A percentile compares a stretch with the other conserved stretches of the same genome.
Evolutionary conservation across 768 basidiomycete genomes (phyloP).

Genomic region (Auricularia sp.): DNA sequence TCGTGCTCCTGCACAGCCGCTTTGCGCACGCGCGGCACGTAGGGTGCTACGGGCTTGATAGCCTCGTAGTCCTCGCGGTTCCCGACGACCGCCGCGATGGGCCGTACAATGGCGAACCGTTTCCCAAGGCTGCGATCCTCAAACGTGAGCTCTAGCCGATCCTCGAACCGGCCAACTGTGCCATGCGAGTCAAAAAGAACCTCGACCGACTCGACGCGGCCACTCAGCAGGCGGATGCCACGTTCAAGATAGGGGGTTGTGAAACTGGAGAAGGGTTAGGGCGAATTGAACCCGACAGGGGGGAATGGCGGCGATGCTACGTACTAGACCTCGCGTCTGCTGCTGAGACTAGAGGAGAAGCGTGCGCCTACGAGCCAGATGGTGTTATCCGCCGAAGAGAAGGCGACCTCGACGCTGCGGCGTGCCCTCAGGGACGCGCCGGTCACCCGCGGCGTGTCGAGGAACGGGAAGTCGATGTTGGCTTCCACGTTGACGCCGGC

Average conservation of each 20-base stretch:
- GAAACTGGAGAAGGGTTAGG: not conserved
- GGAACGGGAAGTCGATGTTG: not conserved
- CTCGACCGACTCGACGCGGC: not conserved
- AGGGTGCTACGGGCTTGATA: constrained; percentile 37
- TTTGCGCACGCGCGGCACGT: constrained; percentile 18
- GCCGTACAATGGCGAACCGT: constrained; percentile 39
- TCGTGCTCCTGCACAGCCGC: not conserved
- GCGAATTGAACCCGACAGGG: not conserved
- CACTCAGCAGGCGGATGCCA: not conserved
- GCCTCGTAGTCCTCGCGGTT: constrained; percentile 38
- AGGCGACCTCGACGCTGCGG: not conserved
- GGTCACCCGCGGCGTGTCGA: not conserved
- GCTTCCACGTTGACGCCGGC: constrained; percentile 32
- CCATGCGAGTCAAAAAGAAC: constrained; percentile 6
- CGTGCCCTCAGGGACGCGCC: not conserved
- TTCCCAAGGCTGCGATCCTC: constrained; percentile 21
- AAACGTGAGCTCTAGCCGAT: constrained; percentile 40
- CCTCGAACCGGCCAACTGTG: constrained; percentile 32
- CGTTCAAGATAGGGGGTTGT: not conserved
- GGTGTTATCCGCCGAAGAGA: not conserved
- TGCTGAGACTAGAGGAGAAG: not conserved
- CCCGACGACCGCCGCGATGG: constrained; percentile 37
- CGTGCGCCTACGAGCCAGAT: not conserved
- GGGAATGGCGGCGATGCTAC: not conserved
- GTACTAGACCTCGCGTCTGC: not conserved